Percentiles rank a stretch among this genome's conserved stretches.
phyloP scores from a whole-genome alignment of 2,329 filamentous ascomycete species.

The Drechslerella coelobrocha region DNA sequence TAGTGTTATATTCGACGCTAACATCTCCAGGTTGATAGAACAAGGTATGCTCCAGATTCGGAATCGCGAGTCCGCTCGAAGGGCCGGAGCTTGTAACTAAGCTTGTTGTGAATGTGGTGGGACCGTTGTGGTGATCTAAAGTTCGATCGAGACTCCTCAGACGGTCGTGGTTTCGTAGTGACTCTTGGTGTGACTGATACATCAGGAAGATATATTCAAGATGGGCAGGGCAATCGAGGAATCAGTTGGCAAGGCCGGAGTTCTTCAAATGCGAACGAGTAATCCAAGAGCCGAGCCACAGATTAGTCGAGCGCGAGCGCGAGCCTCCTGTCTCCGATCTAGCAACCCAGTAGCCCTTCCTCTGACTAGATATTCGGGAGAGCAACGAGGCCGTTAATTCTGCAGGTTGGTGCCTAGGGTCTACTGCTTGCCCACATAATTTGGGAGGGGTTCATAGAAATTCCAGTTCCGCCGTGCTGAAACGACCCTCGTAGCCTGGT shows the following conservation, averaged over 20 bases:
- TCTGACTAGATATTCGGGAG: slow-evolving; percentile 23
- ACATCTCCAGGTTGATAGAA: slow-evolving; percentile 27
- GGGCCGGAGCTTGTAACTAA: slow-evolving; percentile 22
- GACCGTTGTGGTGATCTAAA: slow-evolving; percentile 10
- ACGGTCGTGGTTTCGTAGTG: slow-evolving; percentile 13
- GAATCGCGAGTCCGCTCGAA: slow-evolving; percentile 12
- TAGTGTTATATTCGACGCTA: slow-evolving; percentile 29
- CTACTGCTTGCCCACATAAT: slow-evolving; percentile 20
- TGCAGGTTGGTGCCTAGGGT: slow-evolving; percentile 39
- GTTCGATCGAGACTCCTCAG: slow-evolving; percentile 17
- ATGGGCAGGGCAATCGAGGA: background rate
- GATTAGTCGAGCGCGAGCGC: slow-evolving; percentile 4
- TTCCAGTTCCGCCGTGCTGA: slow-evolving; percentile 33
- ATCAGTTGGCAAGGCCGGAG: background rate
- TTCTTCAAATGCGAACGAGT: background rate
- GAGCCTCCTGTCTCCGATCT: background rate
- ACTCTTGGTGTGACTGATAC: slow-evolving; percentile 25
- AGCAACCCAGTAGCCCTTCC: background rate
- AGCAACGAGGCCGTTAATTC: slow-evolving; percentile 31
- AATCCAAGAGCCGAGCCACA: background rate
- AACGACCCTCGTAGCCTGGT: slow-evolving; percentile 31
- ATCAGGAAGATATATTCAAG: slow-evolving; percentile 29
- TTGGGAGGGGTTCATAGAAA: slow-evolving; percentile 17
- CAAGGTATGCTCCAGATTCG: slow-evolving; percentile 36
- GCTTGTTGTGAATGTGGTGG: slow-evolving; percentile 18